Evolutionary conservation across 2,329 filamentous ascomycete species (phyloP), one percentile per base, ranked within the genome.

Genomic region (Clarireedia homoeocarpa): DNA sequence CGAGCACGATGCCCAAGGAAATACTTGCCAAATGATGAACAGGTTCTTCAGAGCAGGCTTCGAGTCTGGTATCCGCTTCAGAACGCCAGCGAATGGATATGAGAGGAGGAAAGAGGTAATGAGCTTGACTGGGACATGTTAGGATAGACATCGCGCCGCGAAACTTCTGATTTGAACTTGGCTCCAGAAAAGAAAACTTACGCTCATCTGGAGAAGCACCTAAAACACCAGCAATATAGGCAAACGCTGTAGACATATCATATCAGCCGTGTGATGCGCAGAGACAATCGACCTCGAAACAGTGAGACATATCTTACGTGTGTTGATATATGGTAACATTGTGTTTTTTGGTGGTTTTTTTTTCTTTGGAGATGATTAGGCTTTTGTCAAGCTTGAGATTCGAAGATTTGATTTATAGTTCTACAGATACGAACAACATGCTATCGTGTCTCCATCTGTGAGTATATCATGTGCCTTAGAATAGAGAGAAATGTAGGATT

Each of bases 101-200:
- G 94, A 97, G 40, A 96, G 72, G 48, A 99, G 78, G 71, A 97
- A 95, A 6, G 89, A 90, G 69, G 85, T 85, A 66, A 96, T 86
- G 65, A 97, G 86, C 72, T 99, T 99, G 64, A 99, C 91, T 96
- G 56, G 48, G n/a, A 24, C 17, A 12, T 42, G 26, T 64, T 54
- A 63, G 54, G 23, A 44, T 30, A 54, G 38, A 14, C 30, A 34
- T 10, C 6, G 30, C 7, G 6, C 4, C 6, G n/a, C 4, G 20
- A 23, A 15, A 36, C 10, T 5, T 7, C 34, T n/a, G 23, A 14
- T 34, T 23, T 34, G 12, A 39, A 24, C 14, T 4, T 39, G 6
- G 20, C 4, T 26, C 44, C 17, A 3, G n/a, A 20, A 27, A 51
- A 3, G n/a, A 20, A 27, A 51, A 59, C 77, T 64, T 73, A 85